A percentile compares a stretch with the other conserved stretches of the same genome.
phyloP scores from a whole-genome alignment of 1,139 yeast species.

The Taiozyma onychis region DNA sequence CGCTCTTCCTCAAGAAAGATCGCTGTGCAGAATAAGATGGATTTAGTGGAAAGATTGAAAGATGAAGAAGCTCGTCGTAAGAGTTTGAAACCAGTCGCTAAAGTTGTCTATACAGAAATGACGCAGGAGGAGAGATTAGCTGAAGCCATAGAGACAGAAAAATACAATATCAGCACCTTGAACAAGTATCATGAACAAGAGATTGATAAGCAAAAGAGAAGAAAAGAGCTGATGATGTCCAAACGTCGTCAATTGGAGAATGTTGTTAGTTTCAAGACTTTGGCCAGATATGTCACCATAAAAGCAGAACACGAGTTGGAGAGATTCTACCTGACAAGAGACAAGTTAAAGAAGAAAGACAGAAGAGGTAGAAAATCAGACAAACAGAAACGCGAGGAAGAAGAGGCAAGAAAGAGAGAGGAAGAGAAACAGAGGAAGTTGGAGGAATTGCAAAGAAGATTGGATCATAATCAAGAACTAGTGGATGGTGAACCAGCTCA shows the following conservation, averaged over 20 bases:
- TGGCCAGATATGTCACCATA: conserved; percentile 39
- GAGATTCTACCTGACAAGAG: conserved; percentile 34
- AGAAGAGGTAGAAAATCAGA: conserved; percentile 25
- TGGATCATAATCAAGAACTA: neutral
- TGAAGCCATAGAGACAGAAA: conserved; percentile 85
- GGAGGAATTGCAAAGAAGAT: neutral
- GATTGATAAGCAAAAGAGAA: conserved; percentile 69
- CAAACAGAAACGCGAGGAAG: conserved; percentile 21
- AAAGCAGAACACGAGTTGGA: conserved; percentile 36
- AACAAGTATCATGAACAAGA: conserved; percentile 81
- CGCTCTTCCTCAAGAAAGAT: conserved; percentile 77
- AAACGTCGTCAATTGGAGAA: conserved; percentile 53
- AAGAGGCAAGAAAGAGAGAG: conserved; percentile 18
- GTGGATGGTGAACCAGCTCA: neutral
- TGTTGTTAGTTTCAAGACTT: conserved; percentile 46
- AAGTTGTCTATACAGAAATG: conserved; percentile 42
- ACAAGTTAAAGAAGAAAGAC: conserved; percentile 31
- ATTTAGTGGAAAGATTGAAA: conserved; percentile 66
- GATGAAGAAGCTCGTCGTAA: conserved; percentile 68
- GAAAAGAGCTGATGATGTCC: conserved; percentile 66
- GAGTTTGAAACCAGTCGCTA: conserved; percentile 19
- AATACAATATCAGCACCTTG: conserved; percentile 64
- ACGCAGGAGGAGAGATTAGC: conserved; percentile 85
- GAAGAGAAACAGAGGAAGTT: conserved; percentile 11
- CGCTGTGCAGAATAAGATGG: conserved; percentile 74